phyloP scores from a whole-genome alignment of 371 early-diverging fungal species.

The Mortierella sp. region DNA sequence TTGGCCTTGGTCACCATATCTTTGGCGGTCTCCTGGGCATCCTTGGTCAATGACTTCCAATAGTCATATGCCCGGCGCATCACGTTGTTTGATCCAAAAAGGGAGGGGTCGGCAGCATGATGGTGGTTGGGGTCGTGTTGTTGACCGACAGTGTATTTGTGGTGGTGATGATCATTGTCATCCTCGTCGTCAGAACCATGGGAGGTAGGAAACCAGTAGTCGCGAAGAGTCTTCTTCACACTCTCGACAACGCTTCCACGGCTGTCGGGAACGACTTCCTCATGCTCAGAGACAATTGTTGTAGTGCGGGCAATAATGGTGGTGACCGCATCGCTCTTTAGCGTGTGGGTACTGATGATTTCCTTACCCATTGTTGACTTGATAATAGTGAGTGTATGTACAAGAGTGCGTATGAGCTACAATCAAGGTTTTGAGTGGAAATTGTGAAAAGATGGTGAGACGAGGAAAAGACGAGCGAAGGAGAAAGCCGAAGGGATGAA shows the following conservation, averaged over 20 bases:
- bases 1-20: constrained; percentile 38
- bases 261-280: constrained; percentile 25
- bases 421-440: background rate
- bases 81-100: constrained; percentile 24
- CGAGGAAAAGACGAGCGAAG: background rate
- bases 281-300: constrained; percentile 46
- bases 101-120: constrained; percentile 12
- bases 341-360: constrained; percentile 41
- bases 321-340: constrained; percentile 41
- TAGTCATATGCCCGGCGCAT: constrained; percentile 53
- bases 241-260: constrained; percentile 12
- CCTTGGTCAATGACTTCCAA: constrained; percentile 49
- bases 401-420: no score
- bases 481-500: background rate
- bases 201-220: constrained; percentile 44
- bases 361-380: constrained; percentile 22
- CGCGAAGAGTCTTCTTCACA: constrained; percentile 44
- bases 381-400: background rate
- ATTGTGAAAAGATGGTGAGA: background rate
- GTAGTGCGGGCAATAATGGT: constrained; percentile 48
- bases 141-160: background rate
- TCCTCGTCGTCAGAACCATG: constrained; percentile 14
- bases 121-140: background rate
- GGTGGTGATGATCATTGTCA: constrained; percentile 3
- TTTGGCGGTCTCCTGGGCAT: constrained; percentile 42